Conservation (phyloP, 768 basidiomycete genomes). For the Tulasnella sp. region DNA sequence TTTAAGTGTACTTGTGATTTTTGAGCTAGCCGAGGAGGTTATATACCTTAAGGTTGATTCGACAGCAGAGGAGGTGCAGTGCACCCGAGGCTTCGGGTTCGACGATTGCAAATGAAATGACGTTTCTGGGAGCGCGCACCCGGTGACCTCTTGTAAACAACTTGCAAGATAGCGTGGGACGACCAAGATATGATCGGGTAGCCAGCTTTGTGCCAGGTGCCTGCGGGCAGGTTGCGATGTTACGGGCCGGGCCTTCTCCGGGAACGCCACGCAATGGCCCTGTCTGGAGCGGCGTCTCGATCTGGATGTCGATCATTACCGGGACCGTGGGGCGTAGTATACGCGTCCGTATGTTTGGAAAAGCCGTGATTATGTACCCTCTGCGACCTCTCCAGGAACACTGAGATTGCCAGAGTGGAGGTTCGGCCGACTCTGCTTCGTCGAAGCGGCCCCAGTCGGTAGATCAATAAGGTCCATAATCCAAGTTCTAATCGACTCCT, state of each 20-base stretch:
- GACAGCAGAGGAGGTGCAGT: neutral
- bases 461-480: too few species aligned
- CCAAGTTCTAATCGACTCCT: too few species aligned
- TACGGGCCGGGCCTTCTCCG: neutral
- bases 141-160: neutral
- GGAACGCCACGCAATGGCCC: too few species aligned
- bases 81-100: neutral
- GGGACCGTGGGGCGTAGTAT: too few species aligned
- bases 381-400: too few species aligned
- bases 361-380: too few species aligned
- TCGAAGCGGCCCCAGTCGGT: too few species aligned
- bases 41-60: neutral
- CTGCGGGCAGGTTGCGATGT: neutral
- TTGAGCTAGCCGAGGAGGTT: slow-evolving; percentile 1
- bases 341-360: too few species aligned
- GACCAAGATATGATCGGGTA: neutral
- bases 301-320: too few species aligned
- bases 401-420: too few species aligned
- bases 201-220: neutral
- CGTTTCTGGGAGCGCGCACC: neutral
- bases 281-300: neutral
- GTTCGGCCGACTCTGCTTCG: too few species aligned
- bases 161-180: neutral
- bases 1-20: neutral
- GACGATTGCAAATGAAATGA: neutral